Percentiles rank a stretch among this genome's conserved stretches.
Evolutionary conservation across 768 basidiomycete genomes (phyloP).

Genomic region (Boletus edulis): DNA sequence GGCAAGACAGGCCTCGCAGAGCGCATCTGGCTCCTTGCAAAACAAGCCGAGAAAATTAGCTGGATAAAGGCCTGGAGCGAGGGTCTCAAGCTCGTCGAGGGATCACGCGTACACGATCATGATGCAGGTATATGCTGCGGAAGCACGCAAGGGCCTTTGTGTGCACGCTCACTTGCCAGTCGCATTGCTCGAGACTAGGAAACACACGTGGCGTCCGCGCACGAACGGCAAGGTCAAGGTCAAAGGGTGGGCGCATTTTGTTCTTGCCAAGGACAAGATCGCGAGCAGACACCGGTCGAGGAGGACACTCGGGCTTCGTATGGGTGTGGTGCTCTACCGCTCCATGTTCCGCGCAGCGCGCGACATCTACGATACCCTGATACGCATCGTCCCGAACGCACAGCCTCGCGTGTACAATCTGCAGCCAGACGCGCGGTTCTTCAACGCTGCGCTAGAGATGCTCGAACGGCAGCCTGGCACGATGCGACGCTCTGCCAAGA

Average conservation of each 20-base stretch:
- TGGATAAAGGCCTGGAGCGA: slow-evolving; percentile 33
- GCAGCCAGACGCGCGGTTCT: slow-evolving; percentile 61
- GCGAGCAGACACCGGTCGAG: slow-evolving; percentile 24
- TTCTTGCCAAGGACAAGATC: slow-evolving; percentile 22
- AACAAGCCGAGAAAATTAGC: slow-evolving; percentile 56
- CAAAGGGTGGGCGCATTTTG: slow-evolving; percentile 36
- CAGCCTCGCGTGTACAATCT: slow-evolving; percentile 36
- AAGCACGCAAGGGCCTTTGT: slow-evolving; percentile 35
- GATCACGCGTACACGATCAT: slow-evolving; percentile 75
- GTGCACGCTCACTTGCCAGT: slow-evolving; percentile 7
- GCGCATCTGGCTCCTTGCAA: slow-evolving; percentile 62
- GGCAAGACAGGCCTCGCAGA: slow-evolving; percentile 55
- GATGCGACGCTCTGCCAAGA: slow-evolving; percentile 16
- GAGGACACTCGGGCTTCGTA: slow-evolving; percentile 28
- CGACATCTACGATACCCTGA: slow-evolving; percentile 25
- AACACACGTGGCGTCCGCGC: slow-evolving; percentile 17
- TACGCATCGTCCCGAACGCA: slow-evolving; percentile 19
- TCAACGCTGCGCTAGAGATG: slow-evolving; percentile 57
- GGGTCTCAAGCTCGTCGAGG: slow-evolving; percentile 27
- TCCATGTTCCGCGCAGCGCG: slow-evolving; percentile 35
- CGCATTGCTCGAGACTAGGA: slow-evolving; percentile 1
- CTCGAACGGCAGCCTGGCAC: slow-evolving; percentile 29
- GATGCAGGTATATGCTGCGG: slow-evolving; percentile 56
- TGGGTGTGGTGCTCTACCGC: slow-evolving; percentile 33
- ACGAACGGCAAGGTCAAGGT: slow-evolving; percentile 19